Conservation (phyloP, 169 alveolate genomes). For the Cryptosporidium sp. region DNA sequence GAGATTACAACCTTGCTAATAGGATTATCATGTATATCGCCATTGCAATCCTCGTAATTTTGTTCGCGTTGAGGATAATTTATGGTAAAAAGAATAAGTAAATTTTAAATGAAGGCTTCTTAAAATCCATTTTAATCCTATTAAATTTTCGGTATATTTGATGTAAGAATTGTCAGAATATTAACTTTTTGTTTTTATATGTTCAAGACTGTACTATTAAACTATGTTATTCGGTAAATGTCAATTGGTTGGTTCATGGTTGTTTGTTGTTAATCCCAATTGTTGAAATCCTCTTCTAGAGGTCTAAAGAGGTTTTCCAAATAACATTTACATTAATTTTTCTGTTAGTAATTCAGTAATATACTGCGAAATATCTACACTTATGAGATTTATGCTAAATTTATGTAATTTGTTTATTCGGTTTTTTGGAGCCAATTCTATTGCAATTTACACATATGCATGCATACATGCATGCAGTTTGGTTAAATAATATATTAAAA, state of each 20-base stretch:
- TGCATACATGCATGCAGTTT: slow-evolving; percentile 3
- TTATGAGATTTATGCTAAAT: too few species aligned
- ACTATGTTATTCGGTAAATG: neutral
- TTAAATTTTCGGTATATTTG: neutral
- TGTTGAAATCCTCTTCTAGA: too few species aligned
- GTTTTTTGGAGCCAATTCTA: too few species aligned
- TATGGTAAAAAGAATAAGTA: slow-evolving; percentile 15
- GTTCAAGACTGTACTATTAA: too few species aligned
- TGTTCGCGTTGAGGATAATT: slow-evolving; percentile 13
- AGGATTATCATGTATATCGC: slow-evolving; percentile 14
- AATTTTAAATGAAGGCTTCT: neutral
- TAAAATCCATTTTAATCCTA: neutral
- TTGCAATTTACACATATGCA: neutral
- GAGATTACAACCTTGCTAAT: slow-evolving; percentile 50
- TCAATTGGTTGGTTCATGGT: neutral
- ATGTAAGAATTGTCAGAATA: neutral
- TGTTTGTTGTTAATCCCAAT: too few species aligned
- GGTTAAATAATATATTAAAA: neutral
- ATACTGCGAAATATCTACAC: too few species aligned
- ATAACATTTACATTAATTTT: too few species aligned
- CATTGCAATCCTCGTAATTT: neutral
- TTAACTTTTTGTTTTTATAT: neutral
- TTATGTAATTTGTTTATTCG: too few species aligned
- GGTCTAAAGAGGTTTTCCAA: too few species aligned
- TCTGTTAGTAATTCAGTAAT: too few species aligned